Base-by-base conservation (phyloP, 169 alveolate genomes). In the Cryptosporidium parvum region DNA sequence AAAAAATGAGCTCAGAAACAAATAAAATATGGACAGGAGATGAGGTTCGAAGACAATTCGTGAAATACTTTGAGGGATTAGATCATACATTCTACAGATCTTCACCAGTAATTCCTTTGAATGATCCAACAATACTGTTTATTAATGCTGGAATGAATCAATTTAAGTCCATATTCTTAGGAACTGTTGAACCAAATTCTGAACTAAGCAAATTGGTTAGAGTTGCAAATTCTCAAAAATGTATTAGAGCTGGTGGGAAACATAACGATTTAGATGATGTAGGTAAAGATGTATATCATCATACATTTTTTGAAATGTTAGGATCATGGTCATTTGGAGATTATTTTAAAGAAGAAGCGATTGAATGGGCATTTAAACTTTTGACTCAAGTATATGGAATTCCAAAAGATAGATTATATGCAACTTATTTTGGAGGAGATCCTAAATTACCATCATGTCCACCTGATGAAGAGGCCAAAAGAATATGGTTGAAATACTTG, bases 311-410 rank as follows among this genome's bases (percentile, higher is more conserved):
- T 91, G 99, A 97, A 93, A 97, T 97, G 99, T 94, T 97, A n/a
- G 99, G 99, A 48, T 96, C 96, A 91, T 97, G 99, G 99, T 94
- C 97, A 84, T 97, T 97, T 70, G 99, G 99, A 9, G 98, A 96
- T 94, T 97, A 96, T 85, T 96, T 97, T 93, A 97, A 97, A 91
- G 93, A 93, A 71, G 98, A 96, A 62, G 98, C 98, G 37, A 96
- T 97, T 48, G 96, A 91, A 4, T 96, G 94, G 96, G 99, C 99
- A 35, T 97, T 97, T 97, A 94, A 95, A 84, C 91, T 96, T 52
- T 95, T 97, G 84, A 95, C 97, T 0, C 94, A 95, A 85, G 97
- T 95, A 37, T 96, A 95, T 93, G 92, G 92, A 39, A 92, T 96
- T 56, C 94, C 94, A 51, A 85, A 92, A 14, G 92, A 93, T 53